Percentiles rank a stretch among this genome's conserved stretches.
phyloP scores from a whole-genome alignment of 805 yeast genomes.

The Lipomyces starkeyi region DNA sequence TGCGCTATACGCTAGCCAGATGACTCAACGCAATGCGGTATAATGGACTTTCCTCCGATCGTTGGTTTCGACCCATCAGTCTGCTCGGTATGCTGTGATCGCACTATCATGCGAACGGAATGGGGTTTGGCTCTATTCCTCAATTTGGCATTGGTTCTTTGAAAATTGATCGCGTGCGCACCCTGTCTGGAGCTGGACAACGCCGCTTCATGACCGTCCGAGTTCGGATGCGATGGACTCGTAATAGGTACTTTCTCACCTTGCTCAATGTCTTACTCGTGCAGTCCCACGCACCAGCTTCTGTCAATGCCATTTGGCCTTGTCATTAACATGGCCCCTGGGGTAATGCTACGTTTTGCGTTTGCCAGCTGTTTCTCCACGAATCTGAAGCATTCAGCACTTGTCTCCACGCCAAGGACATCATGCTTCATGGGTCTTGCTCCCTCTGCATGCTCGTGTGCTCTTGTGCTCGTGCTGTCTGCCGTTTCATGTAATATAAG shows the following conservation, averaged over 20 bases:
- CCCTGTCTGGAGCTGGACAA: background rate
- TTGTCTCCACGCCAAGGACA: background rate
- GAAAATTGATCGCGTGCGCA: background rate
- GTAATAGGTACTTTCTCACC: background rate
- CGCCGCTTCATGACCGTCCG: background rate
- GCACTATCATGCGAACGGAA: background rate
- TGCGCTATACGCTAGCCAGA: background rate
- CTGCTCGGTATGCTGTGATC: background rate
- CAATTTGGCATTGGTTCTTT: background rate
- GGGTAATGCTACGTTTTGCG: background rate
- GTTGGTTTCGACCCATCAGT: background rate
- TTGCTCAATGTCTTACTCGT: background rate
- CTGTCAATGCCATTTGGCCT: background rate
- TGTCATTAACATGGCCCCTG: background rate
- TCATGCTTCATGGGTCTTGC: background rate
- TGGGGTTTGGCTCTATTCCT: background rate
- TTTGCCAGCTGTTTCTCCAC: background rate
- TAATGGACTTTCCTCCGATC: background rate
- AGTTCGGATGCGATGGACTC: background rate
- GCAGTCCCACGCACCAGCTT: background rate
- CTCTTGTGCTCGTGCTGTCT: background rate
- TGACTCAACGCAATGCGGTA: too few species aligned
- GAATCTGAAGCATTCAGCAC: background rate
- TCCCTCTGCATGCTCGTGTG: background rate
- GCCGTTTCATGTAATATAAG: conserved; percentile 2